phyloP scores from a whole-genome alignment of 2,329 filamentous ascomycete species.

The Xylaria sp. region DNA sequence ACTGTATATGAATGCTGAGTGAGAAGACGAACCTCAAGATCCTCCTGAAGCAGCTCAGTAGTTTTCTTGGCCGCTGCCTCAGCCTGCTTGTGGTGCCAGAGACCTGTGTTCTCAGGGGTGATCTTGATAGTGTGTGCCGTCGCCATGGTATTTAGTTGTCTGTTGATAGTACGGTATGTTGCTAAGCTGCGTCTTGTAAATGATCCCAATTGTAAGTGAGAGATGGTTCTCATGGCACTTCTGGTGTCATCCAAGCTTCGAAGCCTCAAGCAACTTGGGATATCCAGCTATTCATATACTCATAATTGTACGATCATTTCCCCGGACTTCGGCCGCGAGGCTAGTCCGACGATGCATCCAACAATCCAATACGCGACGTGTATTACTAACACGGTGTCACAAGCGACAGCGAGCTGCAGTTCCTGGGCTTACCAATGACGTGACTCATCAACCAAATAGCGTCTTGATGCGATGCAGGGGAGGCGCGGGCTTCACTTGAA shows the following conservation, averaged over 20 bases:
- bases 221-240: constrained; percentile 4
- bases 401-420: not conserved
- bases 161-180: constrained; percentile 21
- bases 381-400: constrained; percentile 10
- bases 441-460: not conserved
- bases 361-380: not conserved
- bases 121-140: constrained; percentile 62
- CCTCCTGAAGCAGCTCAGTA: constrained; percentile 78
- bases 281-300: not conserved
- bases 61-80: constrained; percentile 70
- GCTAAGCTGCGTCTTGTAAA: constrained; percentile 18
- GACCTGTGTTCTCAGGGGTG: constrained; percentile 60
- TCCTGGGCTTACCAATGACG: constrained; percentile 17
- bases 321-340: constrained; percentile 9
- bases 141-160: constrained; percentile 53
- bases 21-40: constrained; percentile 66
- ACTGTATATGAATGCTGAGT: not conserved
- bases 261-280: not conserved
- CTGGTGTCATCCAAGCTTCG: not conserved
- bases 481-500: not conserved
- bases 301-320: not conserved
- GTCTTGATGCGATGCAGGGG: constrained; percentile 3
- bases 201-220: not conserved
- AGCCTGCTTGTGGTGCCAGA: constrained; percentile 60
- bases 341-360: constrained; percentile 1